phyloP scores from a whole-genome alignment of 1,139 yeast species.

The Candida sanyaensis region DNA sequence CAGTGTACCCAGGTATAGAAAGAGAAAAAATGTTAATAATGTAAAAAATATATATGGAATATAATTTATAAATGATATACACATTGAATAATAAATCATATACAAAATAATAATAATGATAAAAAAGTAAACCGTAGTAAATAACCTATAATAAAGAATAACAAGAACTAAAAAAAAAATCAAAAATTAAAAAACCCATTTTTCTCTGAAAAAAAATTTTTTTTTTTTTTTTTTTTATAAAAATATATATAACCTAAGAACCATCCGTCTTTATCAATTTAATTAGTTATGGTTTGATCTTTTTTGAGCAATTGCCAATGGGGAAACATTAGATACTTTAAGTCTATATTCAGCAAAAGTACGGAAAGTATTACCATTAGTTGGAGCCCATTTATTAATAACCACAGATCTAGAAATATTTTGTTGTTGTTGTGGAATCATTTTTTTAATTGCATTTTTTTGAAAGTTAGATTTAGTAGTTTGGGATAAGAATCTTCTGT shows the following conservation, averaged over 20 bases:
- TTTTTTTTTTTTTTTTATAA: background rate
- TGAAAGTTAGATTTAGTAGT: conserved; percentile 11
- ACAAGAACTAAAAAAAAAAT: background rate
- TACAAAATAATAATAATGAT: background rate
- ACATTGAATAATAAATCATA: background rate
- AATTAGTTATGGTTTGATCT: background rate
- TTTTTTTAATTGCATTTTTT: conserved; percentile 13
- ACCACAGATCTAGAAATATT: background rate
- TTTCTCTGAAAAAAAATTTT: background rate
- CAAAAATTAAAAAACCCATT: background rate
- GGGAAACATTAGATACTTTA: conserved; percentile 52
- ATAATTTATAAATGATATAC: too few relatives aligned
- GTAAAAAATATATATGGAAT: too few relatives aligned
- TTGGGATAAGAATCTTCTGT: conserved; percentile 13
- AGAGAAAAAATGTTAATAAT: too few relatives aligned
- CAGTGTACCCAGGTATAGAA: too few relatives aligned
- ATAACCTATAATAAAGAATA: background rate
- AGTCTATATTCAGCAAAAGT: conserved; percentile 59
- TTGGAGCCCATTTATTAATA: conserved; percentile 35
- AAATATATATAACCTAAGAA: too few relatives aligned
- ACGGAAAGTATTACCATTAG: conserved; percentile 44
- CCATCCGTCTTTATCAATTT: background rate
- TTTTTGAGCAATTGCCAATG: conserved; percentile 26
- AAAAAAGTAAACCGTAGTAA: background rate
- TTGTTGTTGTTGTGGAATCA: conserved; percentile 4